A percentile compares a stretch with the other conserved stretches of the same genome.
phyloP scores from a whole-genome alignment of 495 filamentous ascomycete genomes.

The Daldinia vernicosa region DNA sequence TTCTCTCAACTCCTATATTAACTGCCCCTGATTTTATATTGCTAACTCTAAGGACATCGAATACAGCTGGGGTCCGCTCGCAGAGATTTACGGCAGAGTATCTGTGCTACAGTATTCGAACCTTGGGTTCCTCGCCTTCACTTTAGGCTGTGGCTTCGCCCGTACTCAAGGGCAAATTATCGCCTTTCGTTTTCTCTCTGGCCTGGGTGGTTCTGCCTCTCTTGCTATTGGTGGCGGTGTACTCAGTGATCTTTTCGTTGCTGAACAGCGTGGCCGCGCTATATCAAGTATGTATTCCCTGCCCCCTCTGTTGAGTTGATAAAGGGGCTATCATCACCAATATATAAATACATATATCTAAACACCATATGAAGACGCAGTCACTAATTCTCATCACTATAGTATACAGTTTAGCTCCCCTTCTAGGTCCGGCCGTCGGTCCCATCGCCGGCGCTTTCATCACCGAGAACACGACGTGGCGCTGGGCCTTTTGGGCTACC shows the following conservation, averaged over 20 bases:
- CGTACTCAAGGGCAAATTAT: slow-evolving; percentile 63
- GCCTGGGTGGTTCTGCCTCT: slow-evolving; percentile 62
- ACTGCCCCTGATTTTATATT: slow-evolving; percentile 39
- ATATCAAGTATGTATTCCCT: slow-evolving; percentile 51
- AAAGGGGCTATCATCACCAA: background rate
- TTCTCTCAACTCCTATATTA: slow-evolving; percentile 37
- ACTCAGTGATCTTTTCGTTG: slow-evolving; percentile 67
- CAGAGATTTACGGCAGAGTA: slow-evolving; percentile 71
- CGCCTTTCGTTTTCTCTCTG: slow-evolving; percentile 66
- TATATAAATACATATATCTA: background rate
- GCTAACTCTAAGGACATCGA: slow-evolving; percentile 36
- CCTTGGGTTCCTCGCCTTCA: slow-evolving; percentile 65
- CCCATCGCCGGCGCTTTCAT: slow-evolving; percentile 74
- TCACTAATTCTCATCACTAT: background rate
- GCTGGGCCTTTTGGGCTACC: slow-evolving; percentile 73
- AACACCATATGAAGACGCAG: background rate
- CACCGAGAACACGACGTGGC: slow-evolving; percentile 72
- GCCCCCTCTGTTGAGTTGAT: background rate
- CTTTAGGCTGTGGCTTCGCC: slow-evolving; percentile 64
- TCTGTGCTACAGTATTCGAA: slow-evolving; percentile 62
- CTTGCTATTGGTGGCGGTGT: slow-evolving; percentile 68
- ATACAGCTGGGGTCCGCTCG: slow-evolving; percentile 65
- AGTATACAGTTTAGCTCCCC: slow-evolving; percentile 68
- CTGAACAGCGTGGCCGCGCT: slow-evolving; percentile 71
- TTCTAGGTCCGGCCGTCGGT: slow-evolving; percentile 73